Evolutionary conservation across 192 early-diverging fungal genomes (phyloP).

Genomic region (Linnemannia elongata): DNA sequence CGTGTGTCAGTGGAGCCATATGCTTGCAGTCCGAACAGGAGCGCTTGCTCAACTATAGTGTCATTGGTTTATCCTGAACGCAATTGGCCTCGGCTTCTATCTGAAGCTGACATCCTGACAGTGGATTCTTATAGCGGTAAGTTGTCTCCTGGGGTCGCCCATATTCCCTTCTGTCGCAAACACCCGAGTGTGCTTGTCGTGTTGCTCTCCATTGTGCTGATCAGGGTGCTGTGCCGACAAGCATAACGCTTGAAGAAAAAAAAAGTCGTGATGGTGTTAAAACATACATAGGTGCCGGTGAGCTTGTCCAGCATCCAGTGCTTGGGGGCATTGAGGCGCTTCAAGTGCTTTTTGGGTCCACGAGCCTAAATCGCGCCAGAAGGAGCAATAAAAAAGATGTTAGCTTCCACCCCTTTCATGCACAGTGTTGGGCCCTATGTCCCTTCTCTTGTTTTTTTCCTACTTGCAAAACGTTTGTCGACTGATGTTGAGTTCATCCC

Average conservation of each 20-base stretch:
- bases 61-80: neutral
- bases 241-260: neutral
- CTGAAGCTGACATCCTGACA: neutral
- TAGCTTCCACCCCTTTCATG: neutral
- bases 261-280: neutral
- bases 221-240: neutral
- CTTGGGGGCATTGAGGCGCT: slow-evolving; percentile 98
- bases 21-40: neutral
- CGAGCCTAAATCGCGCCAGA: slow-evolving; percentile 72
- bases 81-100: neutral
- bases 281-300: slow-evolving; percentile 90
- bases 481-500: neutral
- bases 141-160: neutral
- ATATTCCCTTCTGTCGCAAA: neutral
- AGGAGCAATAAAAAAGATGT: neutral
- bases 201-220: neutral
- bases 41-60: neutral
- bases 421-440: neutral
- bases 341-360: slow-evolving; percentile 99
- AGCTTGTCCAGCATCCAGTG: slow-evolving; percentile 99
- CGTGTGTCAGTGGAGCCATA: neutral
- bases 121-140: neutral
- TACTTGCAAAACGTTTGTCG: neutral
- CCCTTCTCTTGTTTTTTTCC: neutral
- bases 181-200: too few species aligned